Evolutionary conservation across 352 stramenopile genomes (phyloP), one percentile per base, ranked within the genome.

Genomic region (Phytophthora europaea): DNA sequence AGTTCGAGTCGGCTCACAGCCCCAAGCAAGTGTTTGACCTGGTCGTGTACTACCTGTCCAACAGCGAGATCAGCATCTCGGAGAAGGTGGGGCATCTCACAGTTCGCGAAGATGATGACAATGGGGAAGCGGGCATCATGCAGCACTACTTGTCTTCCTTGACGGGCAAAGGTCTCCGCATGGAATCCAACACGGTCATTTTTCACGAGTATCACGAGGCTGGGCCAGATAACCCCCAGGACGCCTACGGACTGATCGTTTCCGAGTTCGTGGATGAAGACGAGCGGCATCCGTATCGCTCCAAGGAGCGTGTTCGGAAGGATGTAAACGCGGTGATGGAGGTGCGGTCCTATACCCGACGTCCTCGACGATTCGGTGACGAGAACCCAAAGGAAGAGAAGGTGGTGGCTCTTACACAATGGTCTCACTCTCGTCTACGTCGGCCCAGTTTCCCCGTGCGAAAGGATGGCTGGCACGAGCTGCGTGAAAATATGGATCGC

Each of bases 41-140:
- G 6, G 45, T 82, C 13, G 22, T 70, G 26, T 72, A 67, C 36
- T 72, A 62, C 56, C 40, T 80, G 26, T 71, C 60, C 40, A 78
- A 78, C 58, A 80, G 79, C 26, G 81, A 88, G 43, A 82, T 86
- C 73, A 79, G 61, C 16, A 70, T 84, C 20, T 79, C 76, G 8
- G 78, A 88, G 68, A 71, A 78, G 16, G 69, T 84, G 34, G 81
- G 79, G 4, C 65, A 78, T 54, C 65, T 84, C 22, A 80, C 73
- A 55, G 73, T 85, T 55, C 81, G 81, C 22, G 76, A 86, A 50
- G 71, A 81, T 57, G 79, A 84, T 26, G 76, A 81, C 56, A 70
- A 28, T 18, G 31, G 59, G 13, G 52, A 64, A 15, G 52, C 59
- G 20, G 71, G 75, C 4, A 61, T 82, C 26, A 67, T 71, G 10